phyloP scores from a whole-genome alignment of 331 rosid genomes.

The Rosa hybrid region DNA sequence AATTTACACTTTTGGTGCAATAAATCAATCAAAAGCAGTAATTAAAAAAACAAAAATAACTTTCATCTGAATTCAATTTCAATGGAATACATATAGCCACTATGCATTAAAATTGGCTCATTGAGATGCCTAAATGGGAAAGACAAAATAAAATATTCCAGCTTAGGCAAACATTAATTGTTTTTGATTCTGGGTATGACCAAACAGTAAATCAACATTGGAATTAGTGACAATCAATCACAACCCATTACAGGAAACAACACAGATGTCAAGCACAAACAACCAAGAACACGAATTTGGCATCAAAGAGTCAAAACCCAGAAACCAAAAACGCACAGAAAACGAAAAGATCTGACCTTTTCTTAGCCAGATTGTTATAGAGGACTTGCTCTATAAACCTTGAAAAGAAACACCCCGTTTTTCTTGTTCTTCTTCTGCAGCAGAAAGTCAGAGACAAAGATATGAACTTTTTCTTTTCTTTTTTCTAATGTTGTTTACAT shows the following conservation, averaged over 20 bases:
- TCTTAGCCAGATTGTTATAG: slow-evolving; percentile 37
- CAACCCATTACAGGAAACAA: neutral
- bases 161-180: neutral
- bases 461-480: neutral
- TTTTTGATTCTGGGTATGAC: too few relatives aligned
- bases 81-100: neutral
- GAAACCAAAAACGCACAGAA: neutral
- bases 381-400: slow-evolving; percentile 23
- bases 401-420: neutral
- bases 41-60: neutral
- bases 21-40: neutral
- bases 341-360: slow-evolving; percentile 42
- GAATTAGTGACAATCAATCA: neutral
- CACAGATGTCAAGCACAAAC: neutral
- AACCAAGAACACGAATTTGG: neutral
- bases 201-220: neutral
- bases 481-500: neutral
- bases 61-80: neutral
- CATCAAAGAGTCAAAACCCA: slow-evolving; percentile 10
- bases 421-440: slow-evolving; percentile 10
- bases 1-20: neutral
- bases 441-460: neutral
- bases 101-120: neutral
- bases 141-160: neutral
- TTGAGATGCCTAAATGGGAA: neutral